These are phyloP conservation scores for Micromonas pusilla DNA, from an alignment of 139 green algal genomes.

Conservation along the genomic window DNA sequence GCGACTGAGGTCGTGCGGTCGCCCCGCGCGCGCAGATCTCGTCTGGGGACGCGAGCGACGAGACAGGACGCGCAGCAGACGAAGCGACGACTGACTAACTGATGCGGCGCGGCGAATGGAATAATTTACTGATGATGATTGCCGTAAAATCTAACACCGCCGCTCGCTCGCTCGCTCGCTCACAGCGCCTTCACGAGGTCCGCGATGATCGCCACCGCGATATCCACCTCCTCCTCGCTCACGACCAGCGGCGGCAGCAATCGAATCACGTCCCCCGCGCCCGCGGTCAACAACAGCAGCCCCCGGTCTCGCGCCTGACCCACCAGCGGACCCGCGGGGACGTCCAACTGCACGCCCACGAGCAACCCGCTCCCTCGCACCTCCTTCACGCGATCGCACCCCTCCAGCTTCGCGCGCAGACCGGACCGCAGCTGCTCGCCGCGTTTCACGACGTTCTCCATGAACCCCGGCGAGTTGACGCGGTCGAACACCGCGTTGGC, in stretches of 20 bases:
- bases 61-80: no score
- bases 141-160: no score
- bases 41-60: no score
- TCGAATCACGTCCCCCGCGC: constrained; percentile 82
- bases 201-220: constrained; percentile 2
- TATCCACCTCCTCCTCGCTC: constrained; percentile 4
- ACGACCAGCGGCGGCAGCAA: constrained; percentile 85
- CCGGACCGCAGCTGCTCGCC: constrained; percentile 65
- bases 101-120: no score
- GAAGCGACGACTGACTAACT: no score
- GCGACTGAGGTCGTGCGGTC: no score
- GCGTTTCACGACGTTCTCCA: constrained; percentile 63
- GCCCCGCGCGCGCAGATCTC: no score
- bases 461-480: constrained; percentile 65
- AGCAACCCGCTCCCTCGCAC: constrained; percentile 85
- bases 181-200: not conserved
- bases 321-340: constrained; percentile 63
- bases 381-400: constrained; percentile 77
- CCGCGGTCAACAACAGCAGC: constrained; percentile 89
- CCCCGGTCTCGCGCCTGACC: constrained; percentile 58
- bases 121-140: no score
- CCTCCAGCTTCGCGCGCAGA: constrained; percentile 54
- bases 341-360: constrained; percentile 85
- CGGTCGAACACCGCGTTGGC: constrained; percentile 42
- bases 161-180: no score